Conservation (phyloP, 2,329 filamentous ascomycete genomes). For the Aspergillus neoniger region DNA sequence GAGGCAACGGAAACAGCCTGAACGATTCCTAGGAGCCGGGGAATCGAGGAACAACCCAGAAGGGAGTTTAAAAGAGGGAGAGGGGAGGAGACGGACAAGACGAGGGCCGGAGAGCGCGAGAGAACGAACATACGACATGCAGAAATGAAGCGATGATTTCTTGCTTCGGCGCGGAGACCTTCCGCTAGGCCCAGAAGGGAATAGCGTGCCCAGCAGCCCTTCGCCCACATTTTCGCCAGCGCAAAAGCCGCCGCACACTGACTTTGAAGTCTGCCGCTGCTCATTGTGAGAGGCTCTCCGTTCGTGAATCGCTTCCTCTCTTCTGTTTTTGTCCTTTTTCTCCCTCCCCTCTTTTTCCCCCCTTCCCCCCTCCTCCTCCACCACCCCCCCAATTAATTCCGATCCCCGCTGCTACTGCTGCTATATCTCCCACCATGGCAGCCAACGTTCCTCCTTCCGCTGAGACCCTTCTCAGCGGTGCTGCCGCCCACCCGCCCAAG, state of each 20-base stretch:
- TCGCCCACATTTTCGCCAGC: constrained; percentile 36
- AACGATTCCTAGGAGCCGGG: not conserved
- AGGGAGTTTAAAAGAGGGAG: constrained; percentile 1
- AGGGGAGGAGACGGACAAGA: constrained; percentile 1
- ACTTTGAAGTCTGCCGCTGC: constrained; percentile 5
- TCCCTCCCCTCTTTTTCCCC: constrained; percentile 19
- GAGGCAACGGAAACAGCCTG: not conserved
- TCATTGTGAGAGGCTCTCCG: constrained; percentile 3
- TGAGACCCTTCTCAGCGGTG: constrained; percentile 52
- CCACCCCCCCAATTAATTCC: constrained; percentile 20
- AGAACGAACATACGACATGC: constrained; percentile 15
- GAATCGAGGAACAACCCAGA: constrained; percentile 5
- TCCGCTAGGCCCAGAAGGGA: constrained; percentile 27
- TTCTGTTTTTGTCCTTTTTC: not conserved
- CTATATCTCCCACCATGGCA: constrained; percentile 49
- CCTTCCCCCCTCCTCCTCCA: constrained; percentile 18
- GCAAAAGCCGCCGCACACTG: constrained; percentile 30
- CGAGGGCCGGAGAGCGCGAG: constrained; percentile 11
- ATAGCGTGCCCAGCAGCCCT: constrained; percentile 36
- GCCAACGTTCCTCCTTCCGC: constrained; percentile 52
- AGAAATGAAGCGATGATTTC: constrained; percentile 24
- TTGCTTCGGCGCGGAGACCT: constrained; percentile 27
- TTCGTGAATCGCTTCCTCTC: constrained; percentile 4
- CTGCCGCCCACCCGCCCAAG: constrained; percentile 47
- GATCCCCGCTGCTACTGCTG: constrained; percentile 17